Evolutionary conservation across 2,329 filamentous ascomycete species (phyloP).

Genomic region (Botrytis byssoidea): DNA sequence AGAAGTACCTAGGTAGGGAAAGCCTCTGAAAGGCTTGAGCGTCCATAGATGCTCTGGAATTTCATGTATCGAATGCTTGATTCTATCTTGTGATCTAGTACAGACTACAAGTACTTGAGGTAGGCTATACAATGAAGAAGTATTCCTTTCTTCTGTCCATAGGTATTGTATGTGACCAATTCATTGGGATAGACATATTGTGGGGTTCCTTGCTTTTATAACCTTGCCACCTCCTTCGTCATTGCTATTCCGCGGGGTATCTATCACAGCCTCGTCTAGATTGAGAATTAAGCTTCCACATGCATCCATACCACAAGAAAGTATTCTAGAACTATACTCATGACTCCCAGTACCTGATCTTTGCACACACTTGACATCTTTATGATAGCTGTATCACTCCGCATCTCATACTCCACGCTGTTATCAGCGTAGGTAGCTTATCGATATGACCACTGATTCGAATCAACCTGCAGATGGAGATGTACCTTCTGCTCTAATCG

Average conservation of each 20-base stretch:
- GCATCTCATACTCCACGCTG: neutral
- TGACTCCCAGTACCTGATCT: neutral
- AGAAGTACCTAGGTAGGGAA: neutral
- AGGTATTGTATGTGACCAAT: neutral
- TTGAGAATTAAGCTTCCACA: neutral
- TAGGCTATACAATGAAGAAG: neutral
- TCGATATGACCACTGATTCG: conserved; percentile 17
- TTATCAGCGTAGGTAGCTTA: conserved; percentile 1
- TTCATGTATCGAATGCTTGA: neutral
- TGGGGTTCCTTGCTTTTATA: conserved; percentile 2
- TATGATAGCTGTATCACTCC: neutral
- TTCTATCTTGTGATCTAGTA: neutral
- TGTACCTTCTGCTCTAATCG: conserved; percentile 34
- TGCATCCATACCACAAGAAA: neutral
- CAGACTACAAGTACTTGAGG: neutral
- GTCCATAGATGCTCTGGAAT: neutral
- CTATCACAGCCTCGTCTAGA: neutral
- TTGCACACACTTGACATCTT: neutral
- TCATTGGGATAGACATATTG: neutral
- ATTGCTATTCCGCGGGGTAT: neutral
- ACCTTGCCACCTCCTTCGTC: neutral
- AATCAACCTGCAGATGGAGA: conserved; percentile 19
- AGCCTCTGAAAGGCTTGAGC: neutral
- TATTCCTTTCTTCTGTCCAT: neutral
- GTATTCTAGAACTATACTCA: neutral